Conservation (phyloP, 1,139 yeast species). For the Eremothecium sinecaudum region DNA sequence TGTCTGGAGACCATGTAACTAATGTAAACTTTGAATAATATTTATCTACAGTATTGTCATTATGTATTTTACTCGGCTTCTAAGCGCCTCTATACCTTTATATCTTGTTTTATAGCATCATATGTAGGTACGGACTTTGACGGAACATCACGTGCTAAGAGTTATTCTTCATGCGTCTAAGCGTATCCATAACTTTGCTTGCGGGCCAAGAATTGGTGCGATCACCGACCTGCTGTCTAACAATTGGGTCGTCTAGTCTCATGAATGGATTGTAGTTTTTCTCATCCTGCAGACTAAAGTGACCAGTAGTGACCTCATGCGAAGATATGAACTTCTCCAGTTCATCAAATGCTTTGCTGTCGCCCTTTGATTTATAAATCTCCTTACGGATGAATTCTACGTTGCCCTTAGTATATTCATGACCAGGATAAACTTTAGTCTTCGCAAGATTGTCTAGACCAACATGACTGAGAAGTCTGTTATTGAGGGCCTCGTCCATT, state of each 20-base stretch:
- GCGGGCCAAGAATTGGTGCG: constrained; percentile 36
- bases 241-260: constrained; percentile 54
- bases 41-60: too few relatives aligned
- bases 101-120: too few relatives aligned
- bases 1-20: too few relatives aligned
- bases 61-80: too few relatives aligned
- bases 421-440: constrained; percentile 72
- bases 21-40: too few relatives aligned
- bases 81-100: too few relatives aligned
- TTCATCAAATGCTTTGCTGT: constrained; percentile 42
- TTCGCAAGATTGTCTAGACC: constrained; percentile 23
- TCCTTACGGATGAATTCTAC: constrained; percentile 59
- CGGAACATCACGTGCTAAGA: too few relatives aligned
- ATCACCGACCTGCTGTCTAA: constrained; percentile 45
- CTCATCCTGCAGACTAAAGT: constrained; percentile 79
- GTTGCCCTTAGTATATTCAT: constrained; percentile 84
- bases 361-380: constrained; percentile 39
- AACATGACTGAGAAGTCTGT: constrained; percentile 53
- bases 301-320: constrained; percentile 73
- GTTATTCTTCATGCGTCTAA: constrained; percentile 65
- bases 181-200: constrained; percentile 50
- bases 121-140: too few relatives aligned
- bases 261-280: constrained; percentile 79
- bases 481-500: constrained; percentile 65
- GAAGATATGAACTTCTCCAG: constrained; percentile 43